Conservation (phyloP, 345 rosid genomes). For the Lenwebbia sp. region DNA sequence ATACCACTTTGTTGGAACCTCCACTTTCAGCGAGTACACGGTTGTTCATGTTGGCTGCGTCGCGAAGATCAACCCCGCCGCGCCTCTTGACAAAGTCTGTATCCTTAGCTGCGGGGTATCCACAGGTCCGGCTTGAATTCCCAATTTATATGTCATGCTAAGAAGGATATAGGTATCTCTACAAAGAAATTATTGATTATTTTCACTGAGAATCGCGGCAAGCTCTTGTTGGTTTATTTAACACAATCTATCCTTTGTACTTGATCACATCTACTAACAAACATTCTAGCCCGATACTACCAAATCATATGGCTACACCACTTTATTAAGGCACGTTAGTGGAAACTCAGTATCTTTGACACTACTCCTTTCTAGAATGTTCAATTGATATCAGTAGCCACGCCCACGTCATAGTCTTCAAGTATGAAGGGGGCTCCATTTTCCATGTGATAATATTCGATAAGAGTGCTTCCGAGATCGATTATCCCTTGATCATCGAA, state of each 20-base stretch:
- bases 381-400: not conserved
- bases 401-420: too few relatives aligned
- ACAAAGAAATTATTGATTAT: not conserved
- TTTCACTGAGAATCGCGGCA: not conserved
- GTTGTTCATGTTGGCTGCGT: conserved; percentile 22
- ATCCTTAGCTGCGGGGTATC: conserved; percentile 33
- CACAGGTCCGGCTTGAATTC: conserved; percentile 10
- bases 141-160: not conserved
- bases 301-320: not conserved
- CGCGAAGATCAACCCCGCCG: conserved; percentile 33
- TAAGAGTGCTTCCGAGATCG: too few relatives aligned
- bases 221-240: not conserved
- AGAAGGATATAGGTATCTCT: not conserved
- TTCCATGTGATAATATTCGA: too few relatives aligned
- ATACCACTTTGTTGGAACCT: conserved; percentile 22
- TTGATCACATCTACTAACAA: not conserved
- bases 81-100: conserved; percentile 37
- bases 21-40: conserved; percentile 28
- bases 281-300: not conserved
- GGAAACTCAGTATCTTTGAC: not conserved
- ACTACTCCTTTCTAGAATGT: not conserved
- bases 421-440: too few relatives aligned
- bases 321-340: not conserved
- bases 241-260: not conserved
- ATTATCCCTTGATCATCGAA: too few relatives aligned